Evolutionary conservation across 768 basidiomycete species (phyloP).

Genomic region (Dendrothele bispora): DNA sequence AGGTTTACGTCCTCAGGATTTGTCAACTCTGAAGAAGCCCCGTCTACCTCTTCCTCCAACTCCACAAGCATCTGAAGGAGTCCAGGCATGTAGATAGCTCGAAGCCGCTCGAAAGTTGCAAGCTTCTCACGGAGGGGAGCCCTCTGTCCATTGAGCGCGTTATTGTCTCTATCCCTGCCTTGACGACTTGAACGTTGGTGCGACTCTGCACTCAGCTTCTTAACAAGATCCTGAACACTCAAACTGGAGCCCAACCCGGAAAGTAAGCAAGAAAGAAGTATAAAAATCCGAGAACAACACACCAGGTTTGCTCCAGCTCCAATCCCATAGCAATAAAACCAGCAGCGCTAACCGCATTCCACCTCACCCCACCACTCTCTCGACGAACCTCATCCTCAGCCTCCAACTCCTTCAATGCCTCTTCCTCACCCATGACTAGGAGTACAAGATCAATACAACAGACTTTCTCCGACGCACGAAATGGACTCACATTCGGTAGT

Average conservation of each 20-base stretch:
- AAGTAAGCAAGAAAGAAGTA: too few species aligned
- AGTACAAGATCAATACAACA: not conserved
- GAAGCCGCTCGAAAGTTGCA: not conserved
- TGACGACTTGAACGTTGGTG: not conserved
- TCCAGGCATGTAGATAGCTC: not conserved
- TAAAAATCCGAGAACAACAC: constrained; percentile 1
- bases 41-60: not conserved
- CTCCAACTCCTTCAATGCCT: not conserved
- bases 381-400: not conserved
- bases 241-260: too few species aligned
- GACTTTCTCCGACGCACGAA: not conserved
- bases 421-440: not conserved
- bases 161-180: not conserved
- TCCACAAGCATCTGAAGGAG: not conserved
- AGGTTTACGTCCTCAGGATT: not conserved
- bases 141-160: not conserved
- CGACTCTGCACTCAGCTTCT: not conserved
- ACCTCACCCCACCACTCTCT: not conserved
- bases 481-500: not conserved
- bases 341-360: constrained; percentile 7
- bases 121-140: not conserved
- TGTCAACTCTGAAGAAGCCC: not conserved
- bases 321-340: constrained; percentile 16
- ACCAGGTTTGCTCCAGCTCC: constrained; percentile 19
- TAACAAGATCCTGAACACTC: not conserved